phyloP scores from a whole-genome alignment of 345 rosid genomes.

The Linum lewisii region DNA sequence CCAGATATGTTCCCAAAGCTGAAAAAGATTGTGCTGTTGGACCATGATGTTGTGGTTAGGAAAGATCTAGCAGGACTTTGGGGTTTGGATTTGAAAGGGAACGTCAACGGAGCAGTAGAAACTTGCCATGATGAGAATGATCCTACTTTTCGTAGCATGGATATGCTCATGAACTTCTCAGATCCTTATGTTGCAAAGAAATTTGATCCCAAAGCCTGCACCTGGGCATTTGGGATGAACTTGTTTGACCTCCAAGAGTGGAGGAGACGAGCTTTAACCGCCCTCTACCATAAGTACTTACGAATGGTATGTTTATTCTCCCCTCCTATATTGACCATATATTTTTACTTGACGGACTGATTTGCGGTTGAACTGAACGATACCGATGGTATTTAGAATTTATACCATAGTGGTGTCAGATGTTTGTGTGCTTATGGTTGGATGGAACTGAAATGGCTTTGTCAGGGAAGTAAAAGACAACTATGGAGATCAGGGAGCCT shows the following conservation, averaged over 20 bases:
- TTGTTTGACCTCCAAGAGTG: constrained; percentile 24
- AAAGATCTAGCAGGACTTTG: constrained; percentile 18
- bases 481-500: constrained; percentile 24
- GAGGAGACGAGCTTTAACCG: constrained; percentile 19
- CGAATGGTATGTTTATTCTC: constrained; percentile 43
- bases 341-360: too few relatives aligned
- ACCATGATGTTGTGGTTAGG: constrained; percentile 24
- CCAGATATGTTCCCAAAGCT: constrained; percentile 22
- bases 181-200: constrained; percentile 20
- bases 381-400: too few relatives aligned
- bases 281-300: constrained; percentile 34
- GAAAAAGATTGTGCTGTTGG: constrained; percentile 20
- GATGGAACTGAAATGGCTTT: not conserved
- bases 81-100: constrained; percentile 20
- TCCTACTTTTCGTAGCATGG: constrained; percentile 20
- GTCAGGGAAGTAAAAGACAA: constrained; percentile 18
- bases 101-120: constrained; percentile 24
- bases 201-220: constrained; percentile 16
- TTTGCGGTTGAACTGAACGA: too few relatives aligned
- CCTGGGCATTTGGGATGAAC: constrained; percentile 29
- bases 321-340: too few relatives aligned
- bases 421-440: constrained; percentile 5
- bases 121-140: constrained; percentile 30
- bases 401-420: too few relatives aligned
- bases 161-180: constrained; percentile 20